Evolutionary conservation across 106 monocot species (phyloP).

Genomic region (Acorus gramineus): DNA sequence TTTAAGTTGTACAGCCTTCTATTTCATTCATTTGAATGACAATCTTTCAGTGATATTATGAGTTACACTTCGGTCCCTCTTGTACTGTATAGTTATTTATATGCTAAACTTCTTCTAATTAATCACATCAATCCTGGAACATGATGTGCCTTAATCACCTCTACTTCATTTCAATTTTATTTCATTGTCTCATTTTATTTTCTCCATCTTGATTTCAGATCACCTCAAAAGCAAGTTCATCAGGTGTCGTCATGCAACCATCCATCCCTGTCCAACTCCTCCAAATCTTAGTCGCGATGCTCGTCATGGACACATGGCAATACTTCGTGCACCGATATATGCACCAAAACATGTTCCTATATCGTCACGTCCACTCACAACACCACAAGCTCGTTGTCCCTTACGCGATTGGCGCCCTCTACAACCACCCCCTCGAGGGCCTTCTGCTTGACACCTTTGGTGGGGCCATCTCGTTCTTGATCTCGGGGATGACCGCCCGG

Average conservation of each 20-base stretch:
- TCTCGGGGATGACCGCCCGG: slow-evolving; percentile 51
- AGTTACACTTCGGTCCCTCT: too few species aligned
- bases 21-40: too few species aligned
- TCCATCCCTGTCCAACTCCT: slow-evolving; percentile 31
- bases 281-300: slow-evolving; percentile 69
- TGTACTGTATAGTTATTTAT: too few species aligned
- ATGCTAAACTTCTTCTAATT: too few species aligned
- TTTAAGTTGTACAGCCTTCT: too few species aligned
- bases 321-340: slow-evolving; percentile 85
- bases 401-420: slow-evolving; percentile 49
- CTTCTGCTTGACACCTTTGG: slow-evolving; percentile 54
- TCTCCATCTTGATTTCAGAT: slow-evolving; percentile 16
- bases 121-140: too few species aligned
- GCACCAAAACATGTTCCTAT: slow-evolving; percentile 82
- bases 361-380: slow-evolving; percentile 58
- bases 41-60: too few species aligned
- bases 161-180: too few species aligned
- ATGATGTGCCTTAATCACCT: too few species aligned
- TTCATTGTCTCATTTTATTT: too few species aligned
- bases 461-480: slow-evolving; percentile 48
- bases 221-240: slow-evolving; percentile 18
- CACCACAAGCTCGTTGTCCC: slow-evolving; percentile 54
- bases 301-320: slow-evolving; percentile 87
- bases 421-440: slow-evolving; percentile 59
- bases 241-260: slow-evolving; percentile 22